Base-by-base conservation (phyloP, 2,329 filamentous ascomycete species). In the Fusarium concolor region DNA sequence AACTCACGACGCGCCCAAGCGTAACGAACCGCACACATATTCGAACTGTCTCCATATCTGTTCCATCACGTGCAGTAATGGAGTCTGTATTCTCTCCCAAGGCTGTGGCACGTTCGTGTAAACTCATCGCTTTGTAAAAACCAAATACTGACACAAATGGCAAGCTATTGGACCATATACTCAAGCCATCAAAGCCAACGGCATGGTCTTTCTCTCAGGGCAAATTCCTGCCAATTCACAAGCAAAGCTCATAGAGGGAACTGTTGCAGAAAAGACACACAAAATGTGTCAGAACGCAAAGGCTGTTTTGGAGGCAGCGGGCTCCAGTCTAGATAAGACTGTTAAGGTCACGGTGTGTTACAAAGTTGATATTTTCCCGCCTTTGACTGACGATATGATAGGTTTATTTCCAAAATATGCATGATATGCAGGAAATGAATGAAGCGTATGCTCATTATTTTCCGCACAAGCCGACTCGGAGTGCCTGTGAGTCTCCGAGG, bases 181-280 rank as follows among this genome's bases (percentile, higher is more conserved):
- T 3, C 69, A 70, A 29, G 69, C 69, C 9, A 60, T 71, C 43
- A 71, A 71, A 22, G 66, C 69, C 24, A 70, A 70, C 37, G 63
- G 86, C 56, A 83, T 89, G 62, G 84, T 92, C n/a, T 92, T 87
- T 79, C 84, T 90, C 71, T 91, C 90, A 0, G 90, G 90, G 60
- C 88, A 90, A 70, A 89, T 92, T 64, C 89, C 89, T 52, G 87
- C 87, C 59, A 86, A 90, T 74, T 80, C 81, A 70, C 76, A 8
- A 87, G 87, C 59, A 85, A 85, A 29, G 56, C 81, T 91, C 44
- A 81, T 90, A 66, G 80, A 87, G 38, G 90, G 89, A 20, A 86
- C 80, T 73, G 86, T 92, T 67, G 83, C 68, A 3, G 66, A 71
- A 4, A 71, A 70, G 49, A 53, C 60, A 3, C 69, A 68, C 24